Base-by-base conservation (phyloP, 2,329 filamentous ascomycete genomes). In the Colletotrichum truncatum region DNA sequence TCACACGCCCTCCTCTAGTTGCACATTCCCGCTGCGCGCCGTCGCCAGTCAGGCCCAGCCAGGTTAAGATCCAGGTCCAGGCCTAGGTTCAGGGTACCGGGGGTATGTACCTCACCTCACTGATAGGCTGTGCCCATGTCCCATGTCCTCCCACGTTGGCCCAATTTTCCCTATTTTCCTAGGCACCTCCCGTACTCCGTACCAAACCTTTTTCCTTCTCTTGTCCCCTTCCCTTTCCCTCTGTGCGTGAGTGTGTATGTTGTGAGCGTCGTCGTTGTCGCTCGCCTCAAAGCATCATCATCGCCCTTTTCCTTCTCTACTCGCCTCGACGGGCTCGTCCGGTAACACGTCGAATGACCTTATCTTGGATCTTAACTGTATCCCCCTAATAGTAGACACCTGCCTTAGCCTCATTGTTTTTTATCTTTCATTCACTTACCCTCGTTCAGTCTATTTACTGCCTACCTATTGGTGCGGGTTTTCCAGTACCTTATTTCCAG, bases 121-220 rank as follows among this genome's bases (percentile, higher is more conserved):
- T 39, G 51, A 66, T 56, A 62, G 63, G 63, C 62, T 62, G 62
- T 55, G 57, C 62, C 57, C 63, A 66, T 64, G 49, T 65, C 56
- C 60, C 34, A 25, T 57, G 52, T 51, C 59, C 28, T 51, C 39
- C 25, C 49, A 46, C 25, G 26, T 59, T 57, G 43, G 39, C 25
- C 38, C 64, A 49, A 43, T 48, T 58, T 58, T 66, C 30, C 64
- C 46, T 49, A 53, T 36, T 64, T 64, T 64, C 54, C 53, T 46
- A 45, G 30, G 49, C 39, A 41, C 49, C 63, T 65, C 62, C 62
- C 57, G 57, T 36, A n/a, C n/a, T 25, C 57, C 41, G 41, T 48
- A 51, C 48, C 60, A 52, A 46, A 41, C 48, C 38, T 30, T 28
- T 23, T n/a, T 49, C 36, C 38, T 39, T 36, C 16, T 26, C 18